These are phyloP conservation scores for Pseudohyphozyma bogoriensis DNA, from an alignment of 768 basidiomycete species.

Conservation along the genomic window DNA sequence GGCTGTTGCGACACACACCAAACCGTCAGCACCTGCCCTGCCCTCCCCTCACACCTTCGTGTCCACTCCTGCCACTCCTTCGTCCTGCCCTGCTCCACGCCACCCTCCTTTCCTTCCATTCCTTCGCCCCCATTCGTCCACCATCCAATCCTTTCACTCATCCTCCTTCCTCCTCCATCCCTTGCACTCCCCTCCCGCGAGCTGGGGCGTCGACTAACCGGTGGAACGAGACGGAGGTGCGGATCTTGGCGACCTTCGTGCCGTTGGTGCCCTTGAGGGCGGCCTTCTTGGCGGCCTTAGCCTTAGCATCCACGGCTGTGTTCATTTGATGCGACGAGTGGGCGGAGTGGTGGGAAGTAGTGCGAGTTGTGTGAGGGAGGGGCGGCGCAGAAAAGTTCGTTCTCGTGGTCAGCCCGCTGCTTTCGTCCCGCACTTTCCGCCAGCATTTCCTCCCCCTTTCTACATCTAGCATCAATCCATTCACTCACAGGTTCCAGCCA, in stretches of 20 bases:
- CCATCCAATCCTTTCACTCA: too few species aligned
- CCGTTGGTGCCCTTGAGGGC: slow-evolving; percentile 71
- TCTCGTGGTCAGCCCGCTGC: too few species aligned
- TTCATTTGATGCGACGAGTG: too few species aligned
- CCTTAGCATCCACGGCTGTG: slow-evolving; percentile 37
- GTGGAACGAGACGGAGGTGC: slow-evolving; percentile 73
- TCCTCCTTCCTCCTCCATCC: too few species aligned
- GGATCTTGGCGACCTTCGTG: slow-evolving; percentile 39
- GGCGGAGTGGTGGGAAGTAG: too few species aligned
- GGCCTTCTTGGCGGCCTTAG: slow-evolving; percentile 76
- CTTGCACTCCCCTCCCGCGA: not conserved
- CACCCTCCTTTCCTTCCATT: not conserved
- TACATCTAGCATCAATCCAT: too few species aligned
- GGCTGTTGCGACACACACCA: slow-evolving; percentile 49
- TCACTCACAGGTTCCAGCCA: too few species aligned
- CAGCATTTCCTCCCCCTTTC: too few species aligned
- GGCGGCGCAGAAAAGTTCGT: too few species aligned
- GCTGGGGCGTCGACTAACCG: slow-evolving; percentile 19
- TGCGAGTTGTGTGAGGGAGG: too few species aligned
- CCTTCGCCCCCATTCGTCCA: too few species aligned
- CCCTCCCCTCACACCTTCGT: not conserved
- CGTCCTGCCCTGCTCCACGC: not conserved
- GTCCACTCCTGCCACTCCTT: not conserved
- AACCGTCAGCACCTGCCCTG: not conserved
- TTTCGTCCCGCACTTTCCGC: too few species aligned